phyloP scores from a whole-genome alignment of 345 rosid species.

The Ceriops zippeliana region DNA sequence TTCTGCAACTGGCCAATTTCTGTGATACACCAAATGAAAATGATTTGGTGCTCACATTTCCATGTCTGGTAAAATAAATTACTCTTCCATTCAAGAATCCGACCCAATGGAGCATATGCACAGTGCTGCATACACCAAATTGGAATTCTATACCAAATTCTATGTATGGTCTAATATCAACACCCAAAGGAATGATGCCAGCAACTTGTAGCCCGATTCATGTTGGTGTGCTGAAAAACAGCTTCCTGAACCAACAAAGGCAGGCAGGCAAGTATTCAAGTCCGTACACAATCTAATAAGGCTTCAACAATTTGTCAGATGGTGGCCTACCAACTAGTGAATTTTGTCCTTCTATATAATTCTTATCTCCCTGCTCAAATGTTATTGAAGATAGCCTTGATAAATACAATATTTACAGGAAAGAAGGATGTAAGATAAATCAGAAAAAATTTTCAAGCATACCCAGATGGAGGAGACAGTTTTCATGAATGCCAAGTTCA shows the following conservation, averaged over 20 bases:
- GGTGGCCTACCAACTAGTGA: slow-evolving; percentile 2
- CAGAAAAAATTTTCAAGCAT: slow-evolving; percentile 8
- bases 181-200: neutral
- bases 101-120: no score
- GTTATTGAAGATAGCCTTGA: slow-evolving; percentile 5
- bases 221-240: neutral
- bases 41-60: no score
- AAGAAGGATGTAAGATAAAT: slow-evolving; percentile 5
- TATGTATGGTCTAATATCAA: neutral
- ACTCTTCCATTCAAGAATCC: no score
- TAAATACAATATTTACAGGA: slow-evolving; percentile 10
- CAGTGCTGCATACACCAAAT: no score
- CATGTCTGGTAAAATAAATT: no score
- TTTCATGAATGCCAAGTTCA: slow-evolving; percentile 16
- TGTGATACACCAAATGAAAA: no score
- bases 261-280: neutral
- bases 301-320: neutral
- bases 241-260: neutral
- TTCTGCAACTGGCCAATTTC: no score
- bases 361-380: slow-evolving; percentile 5
- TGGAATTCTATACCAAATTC: neutral
- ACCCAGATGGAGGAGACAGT: slow-evolving; percentile 6
- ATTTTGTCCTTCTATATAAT: neutral
- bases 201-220: neutral
- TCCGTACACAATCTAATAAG: neutral